Conservation (phyloP, 1,284 basidiomycete genomes). For the Pyrrhoderma noxium region DNA sequence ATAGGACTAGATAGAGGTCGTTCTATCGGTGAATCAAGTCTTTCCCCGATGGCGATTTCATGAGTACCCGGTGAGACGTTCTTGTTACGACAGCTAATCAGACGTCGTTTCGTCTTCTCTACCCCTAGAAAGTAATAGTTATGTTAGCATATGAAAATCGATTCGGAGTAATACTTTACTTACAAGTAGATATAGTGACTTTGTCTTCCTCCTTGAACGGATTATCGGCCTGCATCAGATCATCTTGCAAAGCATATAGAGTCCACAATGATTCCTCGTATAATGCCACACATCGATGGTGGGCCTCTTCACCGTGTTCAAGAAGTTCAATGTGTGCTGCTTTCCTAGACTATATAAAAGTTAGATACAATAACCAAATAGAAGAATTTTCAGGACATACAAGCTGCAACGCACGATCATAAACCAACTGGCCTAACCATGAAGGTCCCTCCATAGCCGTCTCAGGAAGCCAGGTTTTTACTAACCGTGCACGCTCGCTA, state of each 20-base stretch:
- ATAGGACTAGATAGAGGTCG: background rate
- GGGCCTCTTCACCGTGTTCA: slow-evolving; percentile 59
- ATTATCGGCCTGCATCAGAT: slow-evolving; percentile 77
- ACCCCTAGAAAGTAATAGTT: slow-evolving; percentile 47
- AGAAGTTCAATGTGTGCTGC: slow-evolving; percentile 89
- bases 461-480: slow-evolving; percentile 76
- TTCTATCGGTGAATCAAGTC: background rate
- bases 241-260: slow-evolving; percentile 86
- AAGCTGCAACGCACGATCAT: slow-evolving; percentile 66
- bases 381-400: slow-evolving; percentile 33
- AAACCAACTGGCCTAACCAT: slow-evolving; percentile 76
- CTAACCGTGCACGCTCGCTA: slow-evolving; percentile 63
- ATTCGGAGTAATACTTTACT: slow-evolving; percentile 25
- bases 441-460: slow-evolving; percentile 65
- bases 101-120: slow-evolving; percentile 71
- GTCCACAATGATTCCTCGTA: slow-evolving; percentile 96
- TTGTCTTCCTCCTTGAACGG: slow-evolving; percentile 82
- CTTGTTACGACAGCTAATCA: slow-evolving; percentile 50
- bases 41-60: background rate
- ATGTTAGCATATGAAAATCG: slow-evolving; percentile 1
- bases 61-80: background rate
- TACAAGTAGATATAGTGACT: slow-evolving; percentile 75
- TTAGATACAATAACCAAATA: background rate
- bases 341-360: slow-evolving; percentile 65
- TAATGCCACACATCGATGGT: slow-evolving; percentile 83